Evolutionary conservation across 2,329 filamentous ascomycete genomes (phyloP).

Genomic region (Monosporascus sp.): DNA sequence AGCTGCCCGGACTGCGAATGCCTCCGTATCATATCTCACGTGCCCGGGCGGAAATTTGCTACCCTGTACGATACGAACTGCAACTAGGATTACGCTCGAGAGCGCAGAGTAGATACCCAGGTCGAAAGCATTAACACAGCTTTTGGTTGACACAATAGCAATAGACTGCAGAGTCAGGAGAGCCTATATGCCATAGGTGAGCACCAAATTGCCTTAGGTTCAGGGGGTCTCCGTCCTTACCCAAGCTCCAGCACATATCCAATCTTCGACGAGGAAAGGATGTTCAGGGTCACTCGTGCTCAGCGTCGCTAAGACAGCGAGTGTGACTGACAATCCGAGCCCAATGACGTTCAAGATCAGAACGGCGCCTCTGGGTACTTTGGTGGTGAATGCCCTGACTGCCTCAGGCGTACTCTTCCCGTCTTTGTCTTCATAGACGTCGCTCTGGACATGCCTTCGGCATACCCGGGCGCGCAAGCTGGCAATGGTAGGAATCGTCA

Average conservation of each 20-base stretch:
- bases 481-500: conserved; percentile 19
- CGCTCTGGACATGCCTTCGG: conserved; percentile 26
- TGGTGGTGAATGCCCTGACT: conserved; percentile 56
- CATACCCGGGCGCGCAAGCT: conserved; percentile 15
- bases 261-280: conserved; percentile 47
- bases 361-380: conserved; percentile 49
- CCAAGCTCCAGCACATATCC: conserved; percentile 58
- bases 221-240: conserved; percentile 38
- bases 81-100: conserved; percentile 40
- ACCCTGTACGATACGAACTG: conserved; percentile 41
- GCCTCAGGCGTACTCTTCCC: conserved; percentile 63
- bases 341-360: conserved; percentile 50
- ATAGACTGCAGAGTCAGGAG: conserved; percentile 49
- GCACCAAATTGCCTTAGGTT: conserved; percentile 12
- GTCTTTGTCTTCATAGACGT: conserved; percentile 63
- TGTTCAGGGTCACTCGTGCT: conserved; percentile 22
- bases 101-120: conserved; percentile 48
- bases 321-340: conserved; percentile 48
- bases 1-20: conserved; percentile 41
- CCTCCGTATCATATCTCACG: conserved; percentile 25
- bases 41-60: conserved; percentile 31
- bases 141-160: conserved; percentile 42
- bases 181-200: conserved; percentile 29
- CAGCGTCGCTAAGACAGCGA: conserved; percentile 49
- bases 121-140: conserved; percentile 47